phyloP scores from a whole-genome alignment of 768 basidiomycete species.

The Tulasnella sp. region DNA sequence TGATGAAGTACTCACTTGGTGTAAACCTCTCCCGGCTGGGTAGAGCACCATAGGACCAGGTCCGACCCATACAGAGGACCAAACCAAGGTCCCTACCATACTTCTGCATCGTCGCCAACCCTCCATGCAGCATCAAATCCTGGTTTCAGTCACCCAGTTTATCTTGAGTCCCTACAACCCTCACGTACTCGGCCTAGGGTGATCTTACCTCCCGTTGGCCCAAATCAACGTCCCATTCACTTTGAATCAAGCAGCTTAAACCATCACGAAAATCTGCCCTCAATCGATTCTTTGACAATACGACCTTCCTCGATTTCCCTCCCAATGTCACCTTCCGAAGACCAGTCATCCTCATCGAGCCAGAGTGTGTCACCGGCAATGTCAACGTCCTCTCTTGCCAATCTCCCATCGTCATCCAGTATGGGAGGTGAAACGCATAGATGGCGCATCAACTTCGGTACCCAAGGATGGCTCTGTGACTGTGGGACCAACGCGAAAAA shows the following conservation, averaged over 20 bases:
- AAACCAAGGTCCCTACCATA: neutral
- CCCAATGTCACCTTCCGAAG: neutral
- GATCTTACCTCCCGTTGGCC: neutral
- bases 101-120: neutral
- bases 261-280: neutral
- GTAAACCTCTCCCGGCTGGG: neutral
- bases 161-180: neutral
- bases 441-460: neutral
- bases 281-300: neutral
- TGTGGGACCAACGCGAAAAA: neutral
- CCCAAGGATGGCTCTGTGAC: neutral
- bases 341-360: neutral
- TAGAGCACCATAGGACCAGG: neutral
- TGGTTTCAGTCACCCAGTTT: neutral
- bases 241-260: neutral
- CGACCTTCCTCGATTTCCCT: neutral
- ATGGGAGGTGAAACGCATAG: neutral
- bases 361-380: neutral
- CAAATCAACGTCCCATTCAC: neutral
- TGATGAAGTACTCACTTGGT: neutral
- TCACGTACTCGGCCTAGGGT: neutral
- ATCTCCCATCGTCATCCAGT: neutral
- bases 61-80: neutral
- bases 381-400: neutral
- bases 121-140: neutral